These are phyloP conservation scores for Sequoia sempervirens DNA, from an alignment of 75 land plant genomes.

Conservation along the genomic window DNA sequence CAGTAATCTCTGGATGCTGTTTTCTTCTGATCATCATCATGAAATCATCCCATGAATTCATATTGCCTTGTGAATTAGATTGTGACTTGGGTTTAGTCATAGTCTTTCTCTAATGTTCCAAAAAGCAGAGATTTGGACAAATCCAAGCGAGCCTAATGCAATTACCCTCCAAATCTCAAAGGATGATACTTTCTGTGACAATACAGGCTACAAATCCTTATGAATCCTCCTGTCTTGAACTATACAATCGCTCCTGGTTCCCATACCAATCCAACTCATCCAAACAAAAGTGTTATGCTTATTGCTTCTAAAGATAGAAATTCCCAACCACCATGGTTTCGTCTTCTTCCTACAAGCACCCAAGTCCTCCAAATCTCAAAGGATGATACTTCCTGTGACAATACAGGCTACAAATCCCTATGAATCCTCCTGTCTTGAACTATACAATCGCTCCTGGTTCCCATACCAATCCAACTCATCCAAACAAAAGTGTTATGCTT, in stretches of 20 bases:
- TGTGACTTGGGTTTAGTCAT: background rate
- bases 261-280: background rate
- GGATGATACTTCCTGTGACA: background rate
- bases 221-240: background rate
- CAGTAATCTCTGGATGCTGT: constrained; percentile 7
- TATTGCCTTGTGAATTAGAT: background rate
- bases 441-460: background rate
- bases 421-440: background rate
- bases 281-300: background rate
- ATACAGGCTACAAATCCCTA: background rate
- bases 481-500: background rate
- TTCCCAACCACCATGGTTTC: background rate
- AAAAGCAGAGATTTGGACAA: constrained; percentile 1
- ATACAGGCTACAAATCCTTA: background rate
- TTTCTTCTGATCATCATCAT: background rate
- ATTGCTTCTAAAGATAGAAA: background rate
- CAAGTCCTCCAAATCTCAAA: background rate
- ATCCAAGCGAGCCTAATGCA: background rate
- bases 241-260: background rate
- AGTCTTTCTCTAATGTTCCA: background rate
- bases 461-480: background rate
- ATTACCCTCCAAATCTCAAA: background rate
- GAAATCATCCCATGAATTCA: constrained; percentile 10
- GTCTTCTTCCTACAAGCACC: background rate
- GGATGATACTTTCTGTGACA: background rate